Conservation (phyloP, 352 stramenopile species). For the Blastocystis sp. region DNA sequence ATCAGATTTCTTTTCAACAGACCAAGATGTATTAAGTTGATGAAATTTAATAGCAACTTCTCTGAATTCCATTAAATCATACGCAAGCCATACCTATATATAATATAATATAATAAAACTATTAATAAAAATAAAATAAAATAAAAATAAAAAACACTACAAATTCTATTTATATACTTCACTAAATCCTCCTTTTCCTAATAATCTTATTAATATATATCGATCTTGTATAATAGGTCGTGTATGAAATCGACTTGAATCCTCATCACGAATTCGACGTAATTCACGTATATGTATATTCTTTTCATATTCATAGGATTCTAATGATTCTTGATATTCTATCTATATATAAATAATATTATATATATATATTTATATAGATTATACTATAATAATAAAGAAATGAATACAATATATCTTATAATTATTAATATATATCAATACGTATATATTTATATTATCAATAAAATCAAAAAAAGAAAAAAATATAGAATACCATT, state of each 20-base stretch:
- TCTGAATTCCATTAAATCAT: constrained; percentile 53
- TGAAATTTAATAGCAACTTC: constrained; percentile 73
- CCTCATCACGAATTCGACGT: constrained; percentile 23
- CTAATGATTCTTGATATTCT: constrained; percentile 21
- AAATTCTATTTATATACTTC: constrained; percentile 54
- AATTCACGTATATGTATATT: constrained; percentile 32
- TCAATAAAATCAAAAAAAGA: no score
- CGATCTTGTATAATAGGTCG: constrained; percentile 48
- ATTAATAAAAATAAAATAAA: neutral
- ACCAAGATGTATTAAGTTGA: constrained; percentile 63
- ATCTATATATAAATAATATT: neutral
- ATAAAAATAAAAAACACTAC: neutral
- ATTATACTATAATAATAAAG: no score
- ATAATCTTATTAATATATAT: constrained; percentile 59
- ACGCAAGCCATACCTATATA: constrained; percentile 47
- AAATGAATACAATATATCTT: no score
- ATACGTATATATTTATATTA: no score
- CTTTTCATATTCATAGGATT: constrained; percentile 15
- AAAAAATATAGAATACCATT: no score
- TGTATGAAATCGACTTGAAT: constrained; percentile 39
- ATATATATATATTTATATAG: no score
- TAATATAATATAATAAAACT: neutral
- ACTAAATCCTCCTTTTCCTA: constrained; percentile 71
- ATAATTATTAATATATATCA: no score
- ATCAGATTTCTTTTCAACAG: constrained; percentile 61